Evolutionary conservation across 805 yeast genomes (phyloP), one percentile per base, ranked within the genome.

Genomic region (Danielia reshetovae): DNA sequence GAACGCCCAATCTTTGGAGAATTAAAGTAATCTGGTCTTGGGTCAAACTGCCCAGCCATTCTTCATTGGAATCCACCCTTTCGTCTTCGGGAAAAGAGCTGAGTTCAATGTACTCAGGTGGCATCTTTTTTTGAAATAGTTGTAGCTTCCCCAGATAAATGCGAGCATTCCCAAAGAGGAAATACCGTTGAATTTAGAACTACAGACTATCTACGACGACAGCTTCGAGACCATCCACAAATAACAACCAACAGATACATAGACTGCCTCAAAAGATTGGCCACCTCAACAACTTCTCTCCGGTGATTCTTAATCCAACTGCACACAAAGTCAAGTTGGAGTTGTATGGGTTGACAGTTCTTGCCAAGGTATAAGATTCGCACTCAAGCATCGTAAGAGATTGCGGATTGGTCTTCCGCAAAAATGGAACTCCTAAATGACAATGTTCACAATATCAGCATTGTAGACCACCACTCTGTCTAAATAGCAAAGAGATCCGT

Each of bases 291-390:
- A 46, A 31, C 29, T 41, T 46, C 31, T 50, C 54, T 24, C 46
- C 54, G 7, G 48, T 44, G 34, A 42, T 42, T 24, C 52, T 30
- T 26, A 44, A 37, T 3, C 53, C 51, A 29, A 48, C 49, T n/a
- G 44, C 29, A 10, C 48, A 41, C 18, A 50, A 39, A 30, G 74
- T 59, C 38, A 68, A 56, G 2, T 32, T 30, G n/a, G 40, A 37
- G 31, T 53, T 53, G 38, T 30, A 31, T 1, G 58, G 39, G 27
- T 54, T 54, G 10, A 34, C 42, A 2, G 59, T 53, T 26, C 48
- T 35, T 3, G 58, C 58, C 27, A 35, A 46, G 21, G 40, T 19
- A 33, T 37, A 40, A 10, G 53, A 46, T 13, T 40, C 48, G 28
- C 49, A 44, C 27, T 53, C 55, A 5, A 48, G 46, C 38, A 48